These are phyloP conservation scores for Exserohilum rostratum DNA, from an alignment of 2,329 filamentous ascomycete genomes.

Conservation along the genomic window DNA sequence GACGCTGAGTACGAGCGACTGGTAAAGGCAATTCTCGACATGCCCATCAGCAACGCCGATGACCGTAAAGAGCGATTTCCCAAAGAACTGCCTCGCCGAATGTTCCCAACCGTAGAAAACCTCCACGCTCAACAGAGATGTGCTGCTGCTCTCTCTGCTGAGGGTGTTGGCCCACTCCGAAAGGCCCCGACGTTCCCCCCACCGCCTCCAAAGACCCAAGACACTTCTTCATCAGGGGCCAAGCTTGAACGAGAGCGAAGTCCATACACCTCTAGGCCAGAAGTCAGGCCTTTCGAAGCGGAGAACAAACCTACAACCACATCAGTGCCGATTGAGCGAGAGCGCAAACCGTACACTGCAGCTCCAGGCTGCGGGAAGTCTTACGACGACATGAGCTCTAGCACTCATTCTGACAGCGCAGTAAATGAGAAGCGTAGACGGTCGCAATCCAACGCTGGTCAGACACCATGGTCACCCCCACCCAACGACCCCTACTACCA, in stretches of 20 bases:
- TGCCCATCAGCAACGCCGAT: constrained; percentile 71
- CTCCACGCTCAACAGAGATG: constrained; percentile 64
- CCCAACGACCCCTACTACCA: constrained; percentile 25
- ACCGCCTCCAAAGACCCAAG: constrained; percentile 39
- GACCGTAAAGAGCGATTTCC: constrained; percentile 75
- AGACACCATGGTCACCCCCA: constrained; percentile 36
- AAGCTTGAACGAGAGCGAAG: constrained; percentile 44
- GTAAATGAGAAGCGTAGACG: constrained; percentile 33
- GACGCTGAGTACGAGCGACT: constrained; percentile 75
- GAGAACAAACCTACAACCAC: constrained; percentile 46
- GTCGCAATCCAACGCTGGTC: constrained; percentile 43
- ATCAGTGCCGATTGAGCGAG: constrained; percentile 65
- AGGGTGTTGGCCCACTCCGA: constrained; percentile 48
- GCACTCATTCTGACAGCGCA: constrained; percentile 33
- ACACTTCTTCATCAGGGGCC: constrained; percentile 13
- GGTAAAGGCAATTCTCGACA: constrained; percentile 68
- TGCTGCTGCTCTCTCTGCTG: constrained; percentile 63
- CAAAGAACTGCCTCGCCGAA: constrained; percentile 74
- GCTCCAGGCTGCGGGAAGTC: constrained; percentile 65
- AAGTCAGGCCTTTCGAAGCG: constrained; percentile 37
- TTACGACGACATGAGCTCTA: constrained; percentile 48
- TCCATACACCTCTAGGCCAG: constrained; percentile 39
- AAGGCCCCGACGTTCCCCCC: constrained; percentile 45
- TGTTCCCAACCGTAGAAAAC: constrained; percentile 69
- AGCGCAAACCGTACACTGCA: constrained; percentile 68